Percentiles rank a stretch among this genome's conserved stretches.
phyloP scores from a whole-genome alignment of 352 stramenopile species.

The Globisporangium takayamanum region DNA sequence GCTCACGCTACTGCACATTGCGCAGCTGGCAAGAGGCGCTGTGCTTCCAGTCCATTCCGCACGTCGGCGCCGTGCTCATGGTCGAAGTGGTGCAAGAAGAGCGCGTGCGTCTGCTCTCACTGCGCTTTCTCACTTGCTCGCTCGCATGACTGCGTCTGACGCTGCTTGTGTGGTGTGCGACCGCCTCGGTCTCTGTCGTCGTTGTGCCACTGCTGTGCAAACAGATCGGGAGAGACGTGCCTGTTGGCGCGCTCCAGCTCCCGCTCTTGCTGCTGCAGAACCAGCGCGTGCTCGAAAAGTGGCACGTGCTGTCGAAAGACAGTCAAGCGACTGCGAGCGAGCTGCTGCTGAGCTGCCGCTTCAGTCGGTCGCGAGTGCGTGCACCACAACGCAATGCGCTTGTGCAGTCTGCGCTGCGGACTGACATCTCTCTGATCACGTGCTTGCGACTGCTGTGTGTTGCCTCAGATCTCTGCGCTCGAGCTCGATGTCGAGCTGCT shows the following conservation, averaged over 20 bases:
- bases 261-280: slow-evolving; percentile 42
- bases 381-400: background rate
- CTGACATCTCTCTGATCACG: background rate
- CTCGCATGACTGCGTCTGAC: background rate
- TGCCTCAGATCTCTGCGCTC: slow-evolving; percentile 38
- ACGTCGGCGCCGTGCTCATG: slow-evolving; percentile 30
- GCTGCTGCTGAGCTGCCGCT: slow-evolving; percentile 37
- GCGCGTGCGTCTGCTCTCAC: slow-evolving; percentile 11
- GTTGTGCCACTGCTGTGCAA: background rate
- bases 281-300: slow-evolving; percentile 38
- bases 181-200: background rate
- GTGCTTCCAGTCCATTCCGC: slow-evolving; percentile 36
- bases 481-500: slow-evolving; percentile 48
- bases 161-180: background rate
- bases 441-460: slow-evolving; percentile 1
- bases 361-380: slow-evolving; percentile 43
- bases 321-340: slow-evolving; percentile 25
- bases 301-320: slow-evolving; percentile 34
- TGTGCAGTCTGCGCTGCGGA: background rate
- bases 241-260: slow-evolving; percentile 31
- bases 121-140: background rate
- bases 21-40: slow-evolving; percentile 38
- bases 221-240: slow-evolving; percentile 34
- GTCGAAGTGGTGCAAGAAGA: slow-evolving; percentile 65
- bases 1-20: background rate